Evolutionary conservation across 257 asterid species (phyloP).

Genomic region (Perilla frutescens): DNA sequence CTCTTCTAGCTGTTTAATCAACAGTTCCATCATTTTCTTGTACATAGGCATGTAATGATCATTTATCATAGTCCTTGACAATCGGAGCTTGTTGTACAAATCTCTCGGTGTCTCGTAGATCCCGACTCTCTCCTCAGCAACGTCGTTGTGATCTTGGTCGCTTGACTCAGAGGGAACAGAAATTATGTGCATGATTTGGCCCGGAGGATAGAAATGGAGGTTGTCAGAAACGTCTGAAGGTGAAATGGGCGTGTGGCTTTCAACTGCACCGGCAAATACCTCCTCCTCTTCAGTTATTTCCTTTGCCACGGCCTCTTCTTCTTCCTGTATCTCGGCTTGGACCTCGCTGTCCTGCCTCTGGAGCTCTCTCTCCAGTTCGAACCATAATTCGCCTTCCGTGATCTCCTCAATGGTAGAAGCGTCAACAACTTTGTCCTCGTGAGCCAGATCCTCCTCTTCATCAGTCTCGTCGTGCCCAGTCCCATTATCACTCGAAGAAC

Average conservation of each 20-base stretch:
- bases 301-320: conserved; percentile 69
- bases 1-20: conserved; percentile 75
- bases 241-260: conserved; percentile 63
- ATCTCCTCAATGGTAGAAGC: conserved; percentile 57
- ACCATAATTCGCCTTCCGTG: conserved; percentile 86
- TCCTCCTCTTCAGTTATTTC: conserved; percentile 83
- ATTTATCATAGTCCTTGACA: conserved; percentile 84
- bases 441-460: conserved; percentile 66
- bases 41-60: conserved; percentile 98
- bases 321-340: conserved; percentile 58
- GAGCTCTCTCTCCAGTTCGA: conserved; percentile 80
- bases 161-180: conserved; percentile 51
- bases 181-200: conserved; percentile 80
- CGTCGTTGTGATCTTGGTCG: conserved; percentile 41
- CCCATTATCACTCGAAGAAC: conserved; percentile 56
- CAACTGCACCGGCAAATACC: conserved; percentile 62
- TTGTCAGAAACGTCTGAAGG: conserved; percentile 69
- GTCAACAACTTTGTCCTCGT: conserved; percentile 46
- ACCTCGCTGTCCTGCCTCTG: conserved; percentile 59
- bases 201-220: conserved; percentile 81
- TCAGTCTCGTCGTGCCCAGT: conserved; percentile 63
- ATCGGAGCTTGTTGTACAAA: conserved; percentile 77
- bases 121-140: conserved; percentile 59
- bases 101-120: conserved; percentile 78
- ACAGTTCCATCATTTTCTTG: conserved; percentile 84